Evolutionary conservation across 2,329 filamentous ascomycete genomes (phyloP).

Genomic region (Phaeomoniella chlamydospora): DNA sequence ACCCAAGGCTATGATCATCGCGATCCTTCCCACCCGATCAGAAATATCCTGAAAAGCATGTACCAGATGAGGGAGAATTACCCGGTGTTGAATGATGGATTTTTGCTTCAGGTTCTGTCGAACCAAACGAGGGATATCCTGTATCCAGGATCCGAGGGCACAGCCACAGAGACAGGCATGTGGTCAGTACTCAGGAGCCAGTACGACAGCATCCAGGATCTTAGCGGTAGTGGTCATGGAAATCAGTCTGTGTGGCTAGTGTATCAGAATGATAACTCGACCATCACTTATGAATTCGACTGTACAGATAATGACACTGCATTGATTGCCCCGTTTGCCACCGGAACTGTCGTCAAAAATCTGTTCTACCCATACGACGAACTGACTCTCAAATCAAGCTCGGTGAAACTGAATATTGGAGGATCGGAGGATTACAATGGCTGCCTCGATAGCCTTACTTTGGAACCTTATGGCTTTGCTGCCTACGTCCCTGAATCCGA

Average conservation of each 20-base stretch:
- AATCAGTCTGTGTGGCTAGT: constrained; percentile 17
- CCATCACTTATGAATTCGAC: constrained; percentile 32
- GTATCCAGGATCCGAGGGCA: constrained; percentile 27
- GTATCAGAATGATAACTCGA: constrained; percentile 16
- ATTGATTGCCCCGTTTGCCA: constrained; percentile 34
- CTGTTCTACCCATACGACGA: constrained; percentile 40
- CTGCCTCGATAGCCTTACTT: constrained; percentile 29
- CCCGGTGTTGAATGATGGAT: constrained; percentile 37
- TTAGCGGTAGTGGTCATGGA: constrained; percentile 13
- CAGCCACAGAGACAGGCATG: constrained; percentile 31
- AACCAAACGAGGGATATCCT: constrained; percentile 28
- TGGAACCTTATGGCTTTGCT: constrained; percentile 35
- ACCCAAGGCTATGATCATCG: constrained; percentile 36
- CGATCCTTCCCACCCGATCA: constrained; percentile 36
- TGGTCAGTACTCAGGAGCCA: constrained; percentile 34
- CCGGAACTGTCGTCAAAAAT: constrained; percentile 33
- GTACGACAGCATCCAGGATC: constrained; percentile 26
- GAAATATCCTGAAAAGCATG: constrained; percentile 37
- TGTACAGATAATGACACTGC: constrained; percentile 22
- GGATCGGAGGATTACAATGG: constrained; percentile 26
- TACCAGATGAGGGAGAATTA: constrained; percentile 34
- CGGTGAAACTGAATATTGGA: constrained; percentile 21
- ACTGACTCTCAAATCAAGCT: constrained; percentile 24
- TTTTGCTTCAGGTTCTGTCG: constrained; percentile 29
- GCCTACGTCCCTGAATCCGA: constrained; percentile 31